A percentile compares a stretch with the other conserved stretches of the same genome.
phyloP scores from a whole-genome alignment of 2,329 filamentous ascomycete genomes.

The Tolypocladium endophyticum region DNA sequence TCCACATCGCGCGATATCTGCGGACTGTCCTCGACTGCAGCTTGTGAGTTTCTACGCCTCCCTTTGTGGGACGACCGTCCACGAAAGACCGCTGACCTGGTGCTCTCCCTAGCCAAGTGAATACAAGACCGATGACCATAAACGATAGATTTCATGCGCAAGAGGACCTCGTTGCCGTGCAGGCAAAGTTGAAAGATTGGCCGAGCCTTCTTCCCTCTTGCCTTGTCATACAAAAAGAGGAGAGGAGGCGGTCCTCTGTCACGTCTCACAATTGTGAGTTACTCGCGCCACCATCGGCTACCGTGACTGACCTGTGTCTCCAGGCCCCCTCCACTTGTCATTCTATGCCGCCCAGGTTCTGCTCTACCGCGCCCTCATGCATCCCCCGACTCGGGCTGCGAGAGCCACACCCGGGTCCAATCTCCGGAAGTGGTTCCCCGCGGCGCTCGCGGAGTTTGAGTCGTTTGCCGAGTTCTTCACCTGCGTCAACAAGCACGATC shows the following conservation, averaged over 20 bases:
- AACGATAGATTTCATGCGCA: constrained; percentile 8
- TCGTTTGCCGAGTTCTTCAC: constrained; percentile 27
- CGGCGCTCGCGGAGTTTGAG: constrained; percentile 23
- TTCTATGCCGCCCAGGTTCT: constrained; percentile 31
- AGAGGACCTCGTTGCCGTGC: constrained; percentile 14
- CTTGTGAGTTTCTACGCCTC: constrained; percentile 14
- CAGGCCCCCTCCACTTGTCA: constrained; percentile 28
- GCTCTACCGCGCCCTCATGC: constrained; percentile 32
- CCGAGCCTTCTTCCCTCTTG: constrained; percentile 24
- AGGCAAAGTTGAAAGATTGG: constrained; percentile 23
- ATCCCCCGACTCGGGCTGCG: constrained; percentile 29
- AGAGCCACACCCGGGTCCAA: constrained; percentile 24
- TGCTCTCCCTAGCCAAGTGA: constrained; percentile 13
- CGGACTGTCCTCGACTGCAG: constrained; percentile 22
- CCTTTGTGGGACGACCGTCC: not conserved
- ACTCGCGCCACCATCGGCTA: no score
- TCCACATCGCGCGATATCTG: constrained; percentile 19
- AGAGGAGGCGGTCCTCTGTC: constrained; percentile 3
- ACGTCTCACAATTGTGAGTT: constrained; percentile 14
- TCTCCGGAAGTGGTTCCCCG: constrained; percentile 22
- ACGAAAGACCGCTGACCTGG: constrained; percentile 1
- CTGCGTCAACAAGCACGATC: constrained; percentile 20
- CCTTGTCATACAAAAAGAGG: constrained; percentile 13
- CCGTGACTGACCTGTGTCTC: constrained; percentile 1
- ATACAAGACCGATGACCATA: constrained; percentile 6